phyloP scores from a whole-genome alignment of 768 basidiomycete species.

The Boletus rubropictus region DNA sequence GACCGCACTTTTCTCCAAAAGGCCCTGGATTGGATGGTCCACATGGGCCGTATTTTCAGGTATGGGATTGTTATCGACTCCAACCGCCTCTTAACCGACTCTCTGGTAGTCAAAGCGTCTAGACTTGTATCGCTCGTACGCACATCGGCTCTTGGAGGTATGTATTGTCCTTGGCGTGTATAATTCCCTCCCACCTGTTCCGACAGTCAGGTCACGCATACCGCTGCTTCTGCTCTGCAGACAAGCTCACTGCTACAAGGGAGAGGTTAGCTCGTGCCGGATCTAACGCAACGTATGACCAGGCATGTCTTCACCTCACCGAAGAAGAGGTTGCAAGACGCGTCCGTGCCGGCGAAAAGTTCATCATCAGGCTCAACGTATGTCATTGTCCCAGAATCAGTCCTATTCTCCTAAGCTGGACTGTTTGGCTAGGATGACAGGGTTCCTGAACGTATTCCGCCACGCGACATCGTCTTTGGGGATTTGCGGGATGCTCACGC shows the following conservation, averaged over 20 bases:
- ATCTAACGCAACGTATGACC: constrained; percentile 82
- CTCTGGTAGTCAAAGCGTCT: constrained; percentile 75
- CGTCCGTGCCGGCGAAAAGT: constrained; percentile 69
- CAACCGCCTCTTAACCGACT: neutral
- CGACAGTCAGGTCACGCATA: constrained; percentile 81
- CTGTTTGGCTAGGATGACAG: constrained; percentile 46
- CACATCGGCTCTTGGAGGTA: constrained; percentile 73
- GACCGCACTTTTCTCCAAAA: constrained; percentile 25
- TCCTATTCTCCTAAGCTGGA: neutral
- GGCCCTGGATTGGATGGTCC: constrained; percentile 75
- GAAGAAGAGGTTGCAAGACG: constrained; percentile 79
- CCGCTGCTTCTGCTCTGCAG: constrained; percentile 86
- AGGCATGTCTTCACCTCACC: constrained; percentile 77
- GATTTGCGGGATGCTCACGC: constrained; percentile 65
- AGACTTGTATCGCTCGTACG: constrained; percentile 74
- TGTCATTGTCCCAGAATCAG: constrained; percentile 15
- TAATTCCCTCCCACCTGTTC: neutral
- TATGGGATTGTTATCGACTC: constrained; percentile 20
- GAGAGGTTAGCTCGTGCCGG: constrained; percentile 66
- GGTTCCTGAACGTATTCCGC: constrained; percentile 44
- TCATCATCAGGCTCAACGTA: constrained; percentile 85
- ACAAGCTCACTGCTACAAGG: constrained; percentile 61
- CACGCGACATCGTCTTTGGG: constrained; percentile 74
- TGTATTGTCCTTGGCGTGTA: constrained; percentile 1
- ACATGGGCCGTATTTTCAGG: constrained; percentile 85